Evolutionary conservation across 2,329 filamentous ascomycete species (phyloP).

Genomic region (Fusarium redolens): DNA sequence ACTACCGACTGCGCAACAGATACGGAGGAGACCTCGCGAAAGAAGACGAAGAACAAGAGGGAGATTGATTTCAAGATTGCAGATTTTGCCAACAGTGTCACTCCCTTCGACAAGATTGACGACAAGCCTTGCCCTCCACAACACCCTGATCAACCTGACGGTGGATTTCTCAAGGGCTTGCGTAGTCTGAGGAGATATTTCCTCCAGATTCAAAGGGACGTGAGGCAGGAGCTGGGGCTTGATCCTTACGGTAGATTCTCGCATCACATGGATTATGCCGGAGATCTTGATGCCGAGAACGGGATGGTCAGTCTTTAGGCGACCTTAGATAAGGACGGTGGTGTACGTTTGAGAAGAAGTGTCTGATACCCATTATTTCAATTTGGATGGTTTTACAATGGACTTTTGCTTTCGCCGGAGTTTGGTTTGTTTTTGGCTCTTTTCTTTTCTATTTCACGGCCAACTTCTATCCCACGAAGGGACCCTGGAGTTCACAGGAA

Average conservation of each 20-base stretch:
- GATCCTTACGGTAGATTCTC: conserved; percentile 48
- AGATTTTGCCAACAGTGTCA: conserved; percentile 98
- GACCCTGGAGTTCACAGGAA: conserved; percentile 35
- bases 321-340: not conserved
- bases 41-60: conserved; percentile 61
- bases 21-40: conserved; percentile 64
- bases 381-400: conserved; percentile 19
- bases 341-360: conserved; percentile 21
- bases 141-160: conserved; percentile 83
- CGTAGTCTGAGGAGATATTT: conserved; percentile 85
- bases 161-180: conserved; percentile 88
- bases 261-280: conserved; percentile 32
- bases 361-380: conserved; percentile 35
- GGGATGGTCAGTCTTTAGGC: conserved; percentile 50
- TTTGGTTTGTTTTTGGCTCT: conserved; percentile 12
- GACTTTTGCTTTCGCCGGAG: conserved; percentile 23
- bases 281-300: conserved; percentile 47
- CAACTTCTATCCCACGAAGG: conserved; percentile 23
- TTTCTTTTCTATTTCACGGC: conserved; percentile 10
- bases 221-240: conserved; percentile 66
- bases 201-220: conserved; percentile 84
- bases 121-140: conserved; percentile 80
- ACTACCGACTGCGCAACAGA: conserved; percentile 70
- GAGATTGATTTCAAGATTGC: conserved; percentile 96
- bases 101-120: conserved; percentile 78